Base-by-base conservation (phyloP, 1,284 basidiomycete genomes). In the Cryptococcus deneoformans region DNA sequence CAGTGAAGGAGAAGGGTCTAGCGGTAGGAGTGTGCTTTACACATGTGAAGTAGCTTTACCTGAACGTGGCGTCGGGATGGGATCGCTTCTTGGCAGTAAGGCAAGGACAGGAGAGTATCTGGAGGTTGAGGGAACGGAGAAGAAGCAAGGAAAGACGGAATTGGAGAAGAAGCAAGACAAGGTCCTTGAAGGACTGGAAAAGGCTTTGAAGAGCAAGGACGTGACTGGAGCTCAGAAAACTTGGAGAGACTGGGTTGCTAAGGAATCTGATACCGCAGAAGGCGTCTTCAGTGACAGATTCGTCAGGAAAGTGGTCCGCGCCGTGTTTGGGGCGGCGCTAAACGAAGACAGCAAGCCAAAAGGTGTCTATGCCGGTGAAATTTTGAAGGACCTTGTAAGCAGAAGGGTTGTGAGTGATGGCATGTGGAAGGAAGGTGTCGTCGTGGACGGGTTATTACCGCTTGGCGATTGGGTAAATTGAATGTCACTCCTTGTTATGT, bases 401-500 rank as follows among this genome's bases (percentile, higher is more conserved):
- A 56, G 65, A 39, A 58, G 62, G 4, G 53, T 65, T 47, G 60
- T 76, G 16, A 59, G 60, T 39, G 75, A 78, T 53, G 56, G 50
- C 34, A 72, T 76, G 71, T 71, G 65, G 62, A 54, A 64, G 4
- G 66, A 59, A 1, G 71, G 73, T 34, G 60, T 76, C 7, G 61
- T 75, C 8, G 56, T 58, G 9, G 65, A 61, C 34, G 74, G 62
- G 0, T 61, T 78, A 10, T 54, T 77, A 11, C 64, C 70, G 8
- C 55, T 66, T 6, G 63, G 61, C 4, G 75, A 78, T 58, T 76
- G 71, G 73, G 73, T 75, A 51, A 62, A 72, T 69, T 16, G 10
- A 45, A 36, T 35, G 16, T n/a, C 36, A 6, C 35, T 47, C 9
- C 7, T 7, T 34, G 46, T 46, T 39, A 46, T 29, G 16, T 38